These are phyloP conservation scores for Clathrus columnatus DNA, from an alignment of 768 basidiomycete species.

Conservation along the genomic window DNA sequence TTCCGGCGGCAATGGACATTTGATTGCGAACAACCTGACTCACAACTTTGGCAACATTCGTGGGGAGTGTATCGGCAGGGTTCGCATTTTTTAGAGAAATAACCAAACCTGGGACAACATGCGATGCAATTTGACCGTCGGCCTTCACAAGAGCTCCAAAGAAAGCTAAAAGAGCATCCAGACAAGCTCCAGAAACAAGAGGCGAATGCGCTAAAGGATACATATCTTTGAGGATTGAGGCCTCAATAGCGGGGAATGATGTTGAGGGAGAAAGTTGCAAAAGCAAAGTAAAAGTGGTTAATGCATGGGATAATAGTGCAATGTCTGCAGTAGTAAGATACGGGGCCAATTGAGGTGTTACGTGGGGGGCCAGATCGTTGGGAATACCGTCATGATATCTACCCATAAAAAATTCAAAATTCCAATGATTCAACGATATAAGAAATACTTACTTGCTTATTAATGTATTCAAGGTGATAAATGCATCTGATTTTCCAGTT, in stretches of 20 bases:
- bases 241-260: slow-evolving; percentile 72
- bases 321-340: slow-evolving; percentile 75
- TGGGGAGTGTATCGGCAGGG: slow-evolving; percentile 42
- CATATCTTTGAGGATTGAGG: slow-evolving; percentile 52
- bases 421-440: not conserved
- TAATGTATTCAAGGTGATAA: slow-evolving; percentile 65
- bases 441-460: slow-evolving; percentile 45
- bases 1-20: slow-evolving; percentile 66
- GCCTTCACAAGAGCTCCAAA: slow-evolving; percentile 75
- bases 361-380: slow-evolving; percentile 43
- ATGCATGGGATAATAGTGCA: slow-evolving; percentile 62
- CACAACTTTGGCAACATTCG: slow-evolving; percentile 79
- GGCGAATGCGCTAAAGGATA: slow-evolving; percentile 75
- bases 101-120: slow-evolving; percentile 71
- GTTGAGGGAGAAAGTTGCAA: slow-evolving; percentile 54
- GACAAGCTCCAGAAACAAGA: slow-evolving; percentile 61
- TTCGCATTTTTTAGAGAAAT: slow-evolving; percentile 55
- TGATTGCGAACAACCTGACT: slow-evolving; percentile 71
- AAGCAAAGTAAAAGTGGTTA: slow-evolving; percentile 58
- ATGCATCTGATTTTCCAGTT: slow-evolving; percentile 69
- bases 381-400: slow-evolving; percentile 47
- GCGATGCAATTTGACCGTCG: slow-evolving; percentile 73
- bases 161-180: slow-evolving; percentile 79
- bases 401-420: not conserved
- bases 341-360: slow-evolving; percentile 66